phyloP scores from a whole-genome alignment of 805 yeast genomes.

The Torulaspora quercuum region DNA sequence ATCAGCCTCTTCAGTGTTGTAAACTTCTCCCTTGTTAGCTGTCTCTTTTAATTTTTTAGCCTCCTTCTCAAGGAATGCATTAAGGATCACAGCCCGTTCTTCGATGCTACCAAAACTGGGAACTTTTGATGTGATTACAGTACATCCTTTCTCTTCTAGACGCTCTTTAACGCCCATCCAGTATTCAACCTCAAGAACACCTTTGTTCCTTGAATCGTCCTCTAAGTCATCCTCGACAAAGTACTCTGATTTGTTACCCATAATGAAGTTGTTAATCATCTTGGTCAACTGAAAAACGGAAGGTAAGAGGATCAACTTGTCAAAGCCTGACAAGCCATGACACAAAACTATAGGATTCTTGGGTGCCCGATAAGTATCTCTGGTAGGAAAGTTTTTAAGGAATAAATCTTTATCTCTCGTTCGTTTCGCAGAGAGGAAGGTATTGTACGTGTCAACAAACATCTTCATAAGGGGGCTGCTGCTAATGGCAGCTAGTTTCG shows the following conservation, averaged over 20 bases:
- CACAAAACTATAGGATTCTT: slow-evolving; percentile 74
- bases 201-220: slow-evolving; percentile 28
- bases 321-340: slow-evolving; percentile 87
- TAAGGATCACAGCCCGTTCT: slow-evolving; percentile 58
- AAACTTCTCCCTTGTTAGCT: slow-evolving; percentile 22
- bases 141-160: slow-evolving; percentile 58
- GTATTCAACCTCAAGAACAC: slow-evolving; percentile 52
- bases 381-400: slow-evolving; percentile 13
- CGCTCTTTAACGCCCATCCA: slow-evolving; percentile 78
- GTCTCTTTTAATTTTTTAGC: slow-evolving; percentile 23
- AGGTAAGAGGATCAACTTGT: slow-evolving; percentile 47
- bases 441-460: slow-evolving; percentile 5
- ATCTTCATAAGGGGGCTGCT: slow-evolving; percentile 4
- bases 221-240: slow-evolving; percentile 21
- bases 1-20: slow-evolving; percentile 19
- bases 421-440: slow-evolving; percentile 1
- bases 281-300: slow-evolving; percentile 35
- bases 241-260: slow-evolving; percentile 21
- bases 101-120: slow-evolving; percentile 79
- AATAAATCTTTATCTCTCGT: not conserved
- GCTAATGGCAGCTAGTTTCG: slow-evolving; percentile 1
- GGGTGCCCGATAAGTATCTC: slow-evolving; percentile 52
- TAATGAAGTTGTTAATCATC: slow-evolving; percentile 21
- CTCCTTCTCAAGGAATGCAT: slow-evolving; percentile 45
- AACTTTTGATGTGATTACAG: slow-evolving; percentile 68